Evolutionary conservation across 768 basidiomycete species (phyloP).

Genomic region (Russula dissimulans): DNA sequence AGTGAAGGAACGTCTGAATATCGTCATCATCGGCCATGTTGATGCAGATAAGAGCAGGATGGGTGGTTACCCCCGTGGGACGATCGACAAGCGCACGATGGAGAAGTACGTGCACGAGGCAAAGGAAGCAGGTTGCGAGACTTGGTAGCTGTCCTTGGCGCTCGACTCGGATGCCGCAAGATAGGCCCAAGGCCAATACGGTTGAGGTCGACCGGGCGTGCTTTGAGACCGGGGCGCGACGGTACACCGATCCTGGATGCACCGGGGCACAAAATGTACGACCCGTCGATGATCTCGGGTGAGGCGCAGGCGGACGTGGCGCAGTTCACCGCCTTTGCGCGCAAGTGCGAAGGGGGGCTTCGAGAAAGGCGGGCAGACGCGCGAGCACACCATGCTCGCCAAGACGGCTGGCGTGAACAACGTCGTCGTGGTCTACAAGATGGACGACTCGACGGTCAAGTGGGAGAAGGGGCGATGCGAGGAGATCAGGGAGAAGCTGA

Average conservation of each 20-base stretch:
- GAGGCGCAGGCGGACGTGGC: conserved; percentile 99
- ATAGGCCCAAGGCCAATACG: conserved; percentile 92
- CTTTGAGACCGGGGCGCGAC: conserved; percentile 79
- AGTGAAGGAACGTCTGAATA: conserved; percentile 89
- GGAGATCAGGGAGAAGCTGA: conserved; percentile 87
- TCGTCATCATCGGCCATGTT: conserved; percentile 98
- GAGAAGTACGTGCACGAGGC: conserved; percentile 97
- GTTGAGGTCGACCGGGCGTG: conserved; percentile 97
- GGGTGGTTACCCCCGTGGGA: conserved; percentile 98
- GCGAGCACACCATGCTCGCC: conserved; percentile 96
- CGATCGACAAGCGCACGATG: conserved; percentile 97
- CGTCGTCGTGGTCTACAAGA: conserved; percentile 85
- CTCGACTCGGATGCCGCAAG: conserved; percentile 95
- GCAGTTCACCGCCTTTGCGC: conserved; percentile 91
- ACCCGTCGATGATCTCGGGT: conserved; percentile 96
- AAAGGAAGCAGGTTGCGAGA: conserved; percentile 93
- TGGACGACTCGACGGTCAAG: conserved; percentile 91
- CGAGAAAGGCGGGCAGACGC: conserved; percentile 94
- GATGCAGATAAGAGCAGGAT: conserved; percentile 99
- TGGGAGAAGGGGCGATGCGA: conserved; percentile 85
- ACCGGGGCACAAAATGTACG: conserved; percentile 97
- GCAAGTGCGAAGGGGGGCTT: conserved; percentile 97
- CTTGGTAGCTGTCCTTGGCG: conserved; percentile 98
- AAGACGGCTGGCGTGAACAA: conserved; percentile 96
- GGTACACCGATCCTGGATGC: conserved; percentile 97